Percentiles rank a stretch among this genome's conserved stretches.
phyloP scores from a whole-genome alignment of 306 rosid species.

The Castanea sativa region DNA sequence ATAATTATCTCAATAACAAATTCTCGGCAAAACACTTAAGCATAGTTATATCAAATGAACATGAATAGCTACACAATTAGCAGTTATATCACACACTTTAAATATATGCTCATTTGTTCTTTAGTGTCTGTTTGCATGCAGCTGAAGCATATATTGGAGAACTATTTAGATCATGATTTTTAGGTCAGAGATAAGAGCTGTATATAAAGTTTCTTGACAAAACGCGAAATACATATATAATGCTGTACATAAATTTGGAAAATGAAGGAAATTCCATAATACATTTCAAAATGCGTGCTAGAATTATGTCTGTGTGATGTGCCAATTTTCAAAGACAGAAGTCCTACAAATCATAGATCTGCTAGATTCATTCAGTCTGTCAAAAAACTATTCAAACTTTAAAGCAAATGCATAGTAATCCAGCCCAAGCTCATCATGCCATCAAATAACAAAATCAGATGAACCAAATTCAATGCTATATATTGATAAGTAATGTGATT shows the following conservation, averaged over 20 bases:
- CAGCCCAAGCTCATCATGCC: too few species aligned
- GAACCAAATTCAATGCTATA: too few species aligned
- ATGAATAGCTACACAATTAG: neutral
- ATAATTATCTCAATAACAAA: neutral
- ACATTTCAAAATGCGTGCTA: neutral
- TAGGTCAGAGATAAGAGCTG: too few species aligned
- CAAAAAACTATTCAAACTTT: too few species aligned
- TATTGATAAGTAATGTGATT: too few species aligned
- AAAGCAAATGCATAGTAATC: too few species aligned
- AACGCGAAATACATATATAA: neutral
- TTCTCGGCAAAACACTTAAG: neutral
- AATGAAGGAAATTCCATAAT: neutral
- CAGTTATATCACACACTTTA: neutral
- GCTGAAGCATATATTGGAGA: neutral
- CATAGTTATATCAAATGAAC: neutral
- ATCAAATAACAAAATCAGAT: too few species aligned
- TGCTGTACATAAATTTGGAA: neutral
- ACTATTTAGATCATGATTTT: too few species aligned
- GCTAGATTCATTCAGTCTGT: too few species aligned
- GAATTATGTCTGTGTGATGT: too few species aligned
- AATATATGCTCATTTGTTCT: neutral
- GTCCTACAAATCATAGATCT: too few species aligned
- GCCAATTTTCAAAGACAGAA: too few species aligned
- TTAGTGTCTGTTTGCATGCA: neutral
- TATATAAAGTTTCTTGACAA: neutral